A percentile compares a stretch with the other conserved stretches of the same genome.
phyloP scores from a whole-genome alignment of 192 early-diverging fungal genomes.

The Backusella australiensis region DNA sequence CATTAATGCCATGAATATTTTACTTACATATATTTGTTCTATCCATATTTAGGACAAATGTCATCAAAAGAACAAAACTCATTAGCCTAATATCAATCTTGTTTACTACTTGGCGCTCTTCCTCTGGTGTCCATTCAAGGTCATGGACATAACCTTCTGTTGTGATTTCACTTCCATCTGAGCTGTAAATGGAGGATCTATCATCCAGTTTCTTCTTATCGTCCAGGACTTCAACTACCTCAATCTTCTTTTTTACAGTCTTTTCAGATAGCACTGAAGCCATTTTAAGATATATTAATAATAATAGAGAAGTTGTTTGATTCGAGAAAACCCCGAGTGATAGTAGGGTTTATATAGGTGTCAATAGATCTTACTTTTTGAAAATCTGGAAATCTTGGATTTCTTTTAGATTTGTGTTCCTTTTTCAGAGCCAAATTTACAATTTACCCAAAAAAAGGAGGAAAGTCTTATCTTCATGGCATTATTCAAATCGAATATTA shows the following conservation, averaged over 20 bases:
- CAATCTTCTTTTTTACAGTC: not conserved
- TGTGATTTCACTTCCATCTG: not conserved
- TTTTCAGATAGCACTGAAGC: not conserved
- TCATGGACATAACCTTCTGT: conserved; percentile 22
- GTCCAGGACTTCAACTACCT: not conserved
- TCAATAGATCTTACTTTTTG: not conserved
- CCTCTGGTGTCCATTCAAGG: conserved; percentile 48
- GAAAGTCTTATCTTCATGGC: not conserved
- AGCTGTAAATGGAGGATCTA: not conserved
- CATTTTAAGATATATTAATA: not conserved
- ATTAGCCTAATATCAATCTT: conserved; percentile 45
- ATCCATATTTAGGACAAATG: conserved; percentile 26
- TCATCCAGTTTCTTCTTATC: not conserved
- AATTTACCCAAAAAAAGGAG: not conserved
- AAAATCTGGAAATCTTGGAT: not conserved
- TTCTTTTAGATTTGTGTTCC: not conserved
- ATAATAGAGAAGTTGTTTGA: not conserved
- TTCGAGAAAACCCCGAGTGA: too few species aligned
- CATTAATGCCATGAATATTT: not conserved
- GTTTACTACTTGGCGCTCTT: conserved; percentile 39
- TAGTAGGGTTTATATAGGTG: not conserved
- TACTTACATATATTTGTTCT: conserved; percentile 29
- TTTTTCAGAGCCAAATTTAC: not conserved
- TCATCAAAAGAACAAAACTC: conserved; percentile 53
- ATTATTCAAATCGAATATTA: not conserved